Evolutionary conservation across 2,329 filamentous ascomycete species (phyloP), one percentile per base, ranked within the genome.

Genomic region (Sphaerostilbella broomeana): DNA sequence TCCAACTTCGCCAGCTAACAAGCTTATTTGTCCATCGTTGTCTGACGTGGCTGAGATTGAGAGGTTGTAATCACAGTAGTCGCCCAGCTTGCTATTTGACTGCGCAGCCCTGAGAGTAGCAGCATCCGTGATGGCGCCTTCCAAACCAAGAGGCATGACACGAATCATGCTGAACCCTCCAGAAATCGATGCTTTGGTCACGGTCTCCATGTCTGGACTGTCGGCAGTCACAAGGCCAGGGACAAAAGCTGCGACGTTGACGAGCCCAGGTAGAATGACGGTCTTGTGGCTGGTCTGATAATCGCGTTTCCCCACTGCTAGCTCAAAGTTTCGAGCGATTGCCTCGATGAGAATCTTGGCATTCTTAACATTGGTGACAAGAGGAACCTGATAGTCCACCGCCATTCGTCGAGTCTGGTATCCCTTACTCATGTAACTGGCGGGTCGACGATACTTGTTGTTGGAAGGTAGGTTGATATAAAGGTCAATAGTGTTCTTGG

Each of bases 381-480:
- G 71, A 43, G 92, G 92, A 39, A 92, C 94, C 68, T 97, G 90
- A 68, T 95, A 79, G 65, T 95, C 92, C 28, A 98, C 92, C 24
- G 92, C 92, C 89, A 98, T 95, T 63, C 92, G 82, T 61, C 92
- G 81, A 40, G 92, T 97, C 57, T 86, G 84, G 68, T 98, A 98
- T 45, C 92, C 92, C 69, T 92, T 92, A 65, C 86, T 94, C 83
- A 98, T 94, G 68, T 97, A 98, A 71, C 88, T 98, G 54, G 92
- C 92, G 21, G 92, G 92, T 51, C 92, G 81, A 53, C 92, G 80
- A 74, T 94, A 98, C 63, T 89, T 86, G 72, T 98, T 98, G 77
- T 79, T 95, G 10, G 92, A 97, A n/a, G 92, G 92, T 64, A 98
- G 66, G 65, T 98, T 98, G 79, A 98, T 95, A 70, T 98, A 98